Evolutionary conservation across 2,329 filamentous ascomycete species (phyloP).

Genomic region (Fusarium sp.): DNA sequence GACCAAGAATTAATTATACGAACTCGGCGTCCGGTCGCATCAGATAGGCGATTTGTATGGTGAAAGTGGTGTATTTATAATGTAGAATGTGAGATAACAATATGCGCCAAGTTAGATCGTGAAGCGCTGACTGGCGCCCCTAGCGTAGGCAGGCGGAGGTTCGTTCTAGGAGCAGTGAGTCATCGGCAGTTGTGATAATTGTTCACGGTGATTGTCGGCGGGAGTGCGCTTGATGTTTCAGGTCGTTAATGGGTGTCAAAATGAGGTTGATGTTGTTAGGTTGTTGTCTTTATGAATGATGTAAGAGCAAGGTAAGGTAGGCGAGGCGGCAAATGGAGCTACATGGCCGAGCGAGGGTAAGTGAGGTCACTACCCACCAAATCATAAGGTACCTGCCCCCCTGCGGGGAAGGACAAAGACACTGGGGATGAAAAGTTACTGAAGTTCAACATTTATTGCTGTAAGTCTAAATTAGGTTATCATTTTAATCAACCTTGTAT

Average conservation of each 20-base stretch:
- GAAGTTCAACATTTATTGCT: background rate
- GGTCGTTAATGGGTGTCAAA: constrained; percentile 8
- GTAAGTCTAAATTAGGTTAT: no score
- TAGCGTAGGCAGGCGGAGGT: background rate
- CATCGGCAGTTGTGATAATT: background rate
- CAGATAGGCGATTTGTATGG: background rate
- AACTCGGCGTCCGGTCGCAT: constrained; percentile 1
- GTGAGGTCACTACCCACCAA: constrained; percentile 4
- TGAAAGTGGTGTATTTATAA: constrained; percentile 8
- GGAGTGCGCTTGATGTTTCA: background rate
- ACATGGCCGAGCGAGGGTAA: background rate
- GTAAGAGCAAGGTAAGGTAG: constrained; percentile 18
- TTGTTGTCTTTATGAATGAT: constrained; percentile 28
- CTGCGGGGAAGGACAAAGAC: background rate
- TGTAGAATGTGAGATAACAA: constrained; percentile 2
- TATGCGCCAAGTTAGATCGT: constrained; percentile 1
- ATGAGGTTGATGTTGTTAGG: background rate
- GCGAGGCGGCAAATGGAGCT: constrained; percentile 4
- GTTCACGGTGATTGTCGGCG: constrained; percentile 6
- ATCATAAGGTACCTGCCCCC: background rate
- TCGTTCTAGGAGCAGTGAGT: constrained; percentile 11
- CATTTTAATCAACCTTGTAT: background rate
- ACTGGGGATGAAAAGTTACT: background rate
- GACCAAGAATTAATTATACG: background rate
- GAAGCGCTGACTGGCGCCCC: constrained; percentile 2